Evolutionary conservation across 1,139 yeast genomes (phyloP).

Genomic region (Geotrichum klebahnii): DNA sequence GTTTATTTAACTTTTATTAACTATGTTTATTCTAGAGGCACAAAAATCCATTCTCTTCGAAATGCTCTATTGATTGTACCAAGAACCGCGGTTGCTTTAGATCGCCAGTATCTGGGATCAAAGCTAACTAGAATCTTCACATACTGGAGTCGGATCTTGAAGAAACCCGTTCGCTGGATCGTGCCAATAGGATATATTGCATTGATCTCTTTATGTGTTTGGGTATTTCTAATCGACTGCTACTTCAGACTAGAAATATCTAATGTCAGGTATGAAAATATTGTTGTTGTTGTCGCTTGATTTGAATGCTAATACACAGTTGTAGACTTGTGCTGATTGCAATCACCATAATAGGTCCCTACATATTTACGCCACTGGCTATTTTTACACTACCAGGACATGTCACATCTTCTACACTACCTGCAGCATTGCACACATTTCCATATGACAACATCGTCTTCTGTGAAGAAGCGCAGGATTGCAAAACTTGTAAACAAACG

Average conservation of each 20-base stretch:
- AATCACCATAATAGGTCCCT: constrained; percentile 38
- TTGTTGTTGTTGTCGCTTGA: not conserved
- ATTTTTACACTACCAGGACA: constrained; percentile 57
- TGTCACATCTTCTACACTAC: constrained; percentile 33
- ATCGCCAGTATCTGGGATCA: constrained; percentile 18
- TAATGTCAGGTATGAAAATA: constrained; percentile 3
- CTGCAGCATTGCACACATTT: constrained; percentile 36
- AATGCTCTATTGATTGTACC: constrained; percentile 16
- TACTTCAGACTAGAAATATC: constrained; percentile 36
- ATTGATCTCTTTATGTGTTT: constrained; percentile 47
- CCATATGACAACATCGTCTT: constrained; percentile 48
- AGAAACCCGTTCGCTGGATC: constrained; percentile 31
- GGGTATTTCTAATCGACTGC: constrained; percentile 46
- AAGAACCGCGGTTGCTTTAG: constrained; percentile 7
- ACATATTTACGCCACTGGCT: constrained; percentile 45
- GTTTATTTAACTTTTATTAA: constrained; percentile 37
- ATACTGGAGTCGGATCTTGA: constrained; percentile 5
- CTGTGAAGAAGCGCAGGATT: constrained; percentile 34
- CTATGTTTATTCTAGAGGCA: constrained; percentile 26
- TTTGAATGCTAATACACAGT: not conserved
- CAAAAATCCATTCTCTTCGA: constrained; percentile 24
- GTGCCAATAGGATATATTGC: constrained; percentile 51
- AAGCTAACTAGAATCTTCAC: not conserved
- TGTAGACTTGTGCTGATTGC: constrained; percentile 11
- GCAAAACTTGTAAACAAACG: constrained; percentile 57